Evolutionary conservation across 2,329 filamentous ascomycete genomes (phyloP).

Genomic region (Coleophoma eucalyptorum): DNA sequence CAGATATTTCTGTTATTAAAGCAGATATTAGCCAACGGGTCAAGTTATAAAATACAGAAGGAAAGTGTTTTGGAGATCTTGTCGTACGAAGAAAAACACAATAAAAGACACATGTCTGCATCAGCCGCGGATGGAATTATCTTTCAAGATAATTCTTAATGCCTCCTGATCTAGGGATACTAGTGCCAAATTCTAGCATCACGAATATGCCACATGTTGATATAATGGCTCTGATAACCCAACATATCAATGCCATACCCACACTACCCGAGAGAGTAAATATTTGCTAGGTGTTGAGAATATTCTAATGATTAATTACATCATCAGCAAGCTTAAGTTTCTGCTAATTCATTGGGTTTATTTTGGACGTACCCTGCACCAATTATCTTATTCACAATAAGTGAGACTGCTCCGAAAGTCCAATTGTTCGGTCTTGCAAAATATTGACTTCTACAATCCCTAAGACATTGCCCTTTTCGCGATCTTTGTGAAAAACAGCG

Average conservation of each 20-base stretch:
- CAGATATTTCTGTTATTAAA: conserved; percentile 36
- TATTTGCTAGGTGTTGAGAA: neutral
- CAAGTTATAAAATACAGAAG: no score
- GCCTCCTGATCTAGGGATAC: neutral
- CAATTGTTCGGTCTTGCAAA: conserved; percentile 3
- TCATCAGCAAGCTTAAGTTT: no score
- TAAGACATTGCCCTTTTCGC: neutral
- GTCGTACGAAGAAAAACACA: neutral
- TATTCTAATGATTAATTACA: neutral
- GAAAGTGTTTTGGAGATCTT: no score
- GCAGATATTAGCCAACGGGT: neutral
- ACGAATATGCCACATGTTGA: neutral
- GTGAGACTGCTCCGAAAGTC: neutral
- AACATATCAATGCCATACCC: neutral
- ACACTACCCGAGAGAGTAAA: neutral
- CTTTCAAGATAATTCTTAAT: neutral
- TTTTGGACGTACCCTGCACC: conserved; percentile 2
- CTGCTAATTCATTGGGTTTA: no score
- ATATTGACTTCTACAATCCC: neutral
- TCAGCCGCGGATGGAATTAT: neutral
- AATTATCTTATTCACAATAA: conserved; percentile 2
- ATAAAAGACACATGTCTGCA: neutral
- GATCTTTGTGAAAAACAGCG: no score
- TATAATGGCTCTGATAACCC: neutral
- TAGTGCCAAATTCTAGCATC: neutral